A percentile compares a stretch with the other conserved stretches of the same genome.
Evolutionary conservation across 352 stramenopile genomes (phyloP).

Genomic region (Globisporangium carolinianum): DNA sequence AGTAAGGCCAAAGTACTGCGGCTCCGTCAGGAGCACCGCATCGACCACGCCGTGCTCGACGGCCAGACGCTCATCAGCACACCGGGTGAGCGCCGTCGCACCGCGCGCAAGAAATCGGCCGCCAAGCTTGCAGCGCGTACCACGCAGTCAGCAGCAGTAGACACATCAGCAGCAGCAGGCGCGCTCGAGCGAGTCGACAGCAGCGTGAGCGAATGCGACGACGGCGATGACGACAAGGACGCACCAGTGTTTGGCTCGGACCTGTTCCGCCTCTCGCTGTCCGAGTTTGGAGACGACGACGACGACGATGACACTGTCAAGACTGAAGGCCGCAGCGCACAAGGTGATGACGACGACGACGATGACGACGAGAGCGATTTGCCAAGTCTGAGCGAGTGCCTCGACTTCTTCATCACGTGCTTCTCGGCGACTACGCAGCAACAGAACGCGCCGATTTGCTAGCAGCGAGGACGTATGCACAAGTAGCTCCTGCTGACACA

Average conservation of each 20-base stretch:
- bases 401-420: constrained; percentile 18
- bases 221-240: neutral
- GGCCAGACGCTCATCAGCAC: constrained; percentile 4
- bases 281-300: constrained; percentile 7
- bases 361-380: constrained; percentile 4
- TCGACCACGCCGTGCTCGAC: constrained; percentile 15
- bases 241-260: neutral
- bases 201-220: neutral
- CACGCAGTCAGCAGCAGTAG: neutral
- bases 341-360: neutral
- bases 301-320: neutral
- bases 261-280: constrained; percentile 7
- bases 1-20: constrained; percentile 15
- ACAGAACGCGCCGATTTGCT: neutral
- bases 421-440: constrained; percentile 4
- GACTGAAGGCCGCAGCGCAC: neutral
- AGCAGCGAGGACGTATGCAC: neutral
- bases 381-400: constrained; percentile 13
- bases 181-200: neutral
- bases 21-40: constrained; percentile 11
- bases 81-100: constrained; percentile 1
- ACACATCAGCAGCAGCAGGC: neutral
- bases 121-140: constrained; percentile 1
- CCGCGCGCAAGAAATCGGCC: neutral
- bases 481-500: neutral